Evolutionary conservation across 2,329 filamentous ascomycete genomes (phyloP), one percentile per base, ranked within the genome.

Genomic region (Fusarium sp.): DNA sequence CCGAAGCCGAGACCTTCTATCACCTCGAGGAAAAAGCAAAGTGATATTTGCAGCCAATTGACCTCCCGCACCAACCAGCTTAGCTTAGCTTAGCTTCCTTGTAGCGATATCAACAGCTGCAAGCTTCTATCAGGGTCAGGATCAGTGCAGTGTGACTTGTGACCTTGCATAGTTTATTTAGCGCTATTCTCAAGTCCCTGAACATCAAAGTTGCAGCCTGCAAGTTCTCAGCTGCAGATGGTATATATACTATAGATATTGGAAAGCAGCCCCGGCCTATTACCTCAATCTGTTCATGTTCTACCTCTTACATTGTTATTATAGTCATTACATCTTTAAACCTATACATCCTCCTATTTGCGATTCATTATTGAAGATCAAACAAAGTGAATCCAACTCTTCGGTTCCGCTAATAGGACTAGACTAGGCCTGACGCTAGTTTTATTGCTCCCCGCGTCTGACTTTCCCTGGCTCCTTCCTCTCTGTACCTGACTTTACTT

Each of bases 401-500:
- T 68, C 59, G 67, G 59, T 74, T 72, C 69, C 69, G 73, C 73
- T 68, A 70, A 67, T 56, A 41, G 37, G 65, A 74, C 71, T 75
- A 74, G 63, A 74, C 71, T 75, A 74, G 61, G 51, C n/a, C 40
- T 65, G 55, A 62, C 73, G 46, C 72, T 75, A 75, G 68, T 63
- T 63, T 68, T 53, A 42, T 23, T 63, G 54, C 73, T 75, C 73
- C 72, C 73, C 73, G 65, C 73, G 70, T 75, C 71, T 75, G 62
- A 72, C 71, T 70, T 72, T 45, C 18, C 57, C 55, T 61, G 60
- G 68, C 8, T 40, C 48, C 30, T 51, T 40, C 48, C 48, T 43
- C 41, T 25, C 41, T 25, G 41, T 11, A 42, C 34, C 37, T 23
- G 41, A 53, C 49, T n/a, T 42, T 34, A 41, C 34, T 62, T 50